Evolutionary conservation across 306 rosid species (phyloP), one percentile per base, ranked within the genome.

Genomic region (Citrullus amarus): DNA sequence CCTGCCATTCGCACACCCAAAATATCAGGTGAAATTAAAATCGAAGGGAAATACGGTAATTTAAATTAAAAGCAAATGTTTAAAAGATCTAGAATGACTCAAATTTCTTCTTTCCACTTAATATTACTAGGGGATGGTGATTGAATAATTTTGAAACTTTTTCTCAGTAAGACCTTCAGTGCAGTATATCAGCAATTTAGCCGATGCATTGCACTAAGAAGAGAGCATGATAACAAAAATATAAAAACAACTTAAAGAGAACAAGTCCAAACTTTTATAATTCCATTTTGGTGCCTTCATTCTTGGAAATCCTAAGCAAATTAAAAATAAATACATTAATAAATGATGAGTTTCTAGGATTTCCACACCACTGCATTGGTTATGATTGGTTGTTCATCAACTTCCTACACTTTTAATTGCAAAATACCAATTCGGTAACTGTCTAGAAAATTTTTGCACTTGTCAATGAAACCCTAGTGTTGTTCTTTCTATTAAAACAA

Each of bases 1-100:
- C 93, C 99, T 95, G 89, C 61, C 79, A 83, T 78, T 56, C 17
- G 22, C 75, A 38, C 51, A 55, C 15, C 17, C 22, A 70, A 78
- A 58, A 71, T 15, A 80, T 28, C 54, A 51, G n/a, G n/a, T n/a
- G n/a, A n/a, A n/a, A n/a, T n/a, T n/a, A n/a, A n/a, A n/a, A n/a
- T n/a, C n/a, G n/a, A 54, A 44, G 79, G 65, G 36, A 11, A 54
- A 20, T 14, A 70, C 10, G 30, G 43, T 54, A 3, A 32, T 18
- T 69, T 69, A 58, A 34, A 71, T 38, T 53, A 30, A 9, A 58
- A 51, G 30, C 38, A 10, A 71, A 55, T 25, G n/a, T 18, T 17
- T 48, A 7, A 11, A 34, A 18, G 15, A 14, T 71, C 48, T 6
- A 71, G 58, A 30, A 71, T 39, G 41, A 71, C 76, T 44, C n/a